A percentile compares a stretch with the other conserved stretches of the same genome.
phyloP scores from a whole-genome alignment of 164 flowering plant genomes.

The Macadamia tetraphylla region DNA sequence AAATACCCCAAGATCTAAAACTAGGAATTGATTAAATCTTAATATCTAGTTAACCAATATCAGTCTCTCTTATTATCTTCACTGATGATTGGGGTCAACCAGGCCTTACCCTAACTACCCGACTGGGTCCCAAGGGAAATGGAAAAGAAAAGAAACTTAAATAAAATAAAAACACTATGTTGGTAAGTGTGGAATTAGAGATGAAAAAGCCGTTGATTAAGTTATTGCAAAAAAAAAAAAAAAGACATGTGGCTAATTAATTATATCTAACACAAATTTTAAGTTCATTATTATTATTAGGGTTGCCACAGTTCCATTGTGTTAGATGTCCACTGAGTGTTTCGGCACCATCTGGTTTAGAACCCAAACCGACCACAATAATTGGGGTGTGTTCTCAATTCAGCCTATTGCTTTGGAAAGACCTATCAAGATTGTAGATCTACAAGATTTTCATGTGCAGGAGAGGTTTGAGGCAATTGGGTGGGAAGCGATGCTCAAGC shows the following conservation, averaged over 20 bases:
- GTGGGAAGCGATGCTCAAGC: too few species aligned
- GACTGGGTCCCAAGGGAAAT: neutral
- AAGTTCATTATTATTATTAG: too few species aligned
- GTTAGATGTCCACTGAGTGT: too few species aligned
- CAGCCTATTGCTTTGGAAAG: too few species aligned
- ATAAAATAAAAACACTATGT: neutral
- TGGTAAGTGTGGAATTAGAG: neutral
- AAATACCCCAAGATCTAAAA: neutral
- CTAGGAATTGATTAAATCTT: slow-evolving; percentile 3
- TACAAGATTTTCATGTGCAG: too few species aligned
- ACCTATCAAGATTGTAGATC: too few species aligned
- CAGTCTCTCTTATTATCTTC: neutral
- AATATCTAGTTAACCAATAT: neutral
- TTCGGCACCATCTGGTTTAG: too few species aligned
- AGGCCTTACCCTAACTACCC: neutral
- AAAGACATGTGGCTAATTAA: neutral
- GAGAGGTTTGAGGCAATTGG: too few species aligned
- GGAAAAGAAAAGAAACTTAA: neutral
- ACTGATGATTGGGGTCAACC: neutral
- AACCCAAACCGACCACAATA: too few species aligned
- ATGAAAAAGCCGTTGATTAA: neutral
- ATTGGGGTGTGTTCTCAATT: too few species aligned
- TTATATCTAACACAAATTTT: neutral
- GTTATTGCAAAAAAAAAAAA: too few species aligned
- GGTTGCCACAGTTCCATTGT: too few species aligned